Percentiles rank a stretch among this genome's conserved stretches.
phyloP scores from a whole-genome alignment of 73 alveolate species.

The Durusdinium trenchii region DNA sequence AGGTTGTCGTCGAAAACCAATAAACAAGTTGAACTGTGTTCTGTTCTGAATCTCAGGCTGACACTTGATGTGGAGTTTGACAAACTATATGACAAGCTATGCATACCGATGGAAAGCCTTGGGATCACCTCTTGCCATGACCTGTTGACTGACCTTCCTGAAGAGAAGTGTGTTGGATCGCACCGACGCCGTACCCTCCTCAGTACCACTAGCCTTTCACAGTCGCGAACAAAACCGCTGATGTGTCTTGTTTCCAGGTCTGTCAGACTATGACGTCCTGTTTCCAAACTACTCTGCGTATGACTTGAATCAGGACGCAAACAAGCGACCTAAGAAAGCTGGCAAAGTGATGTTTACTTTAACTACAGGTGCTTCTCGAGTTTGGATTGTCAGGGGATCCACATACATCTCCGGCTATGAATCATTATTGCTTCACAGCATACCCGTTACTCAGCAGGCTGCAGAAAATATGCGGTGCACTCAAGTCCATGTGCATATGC shows the following conservation, averaged over 20 bases:
- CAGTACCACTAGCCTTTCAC: no score
- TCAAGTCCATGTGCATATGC: not conserved
- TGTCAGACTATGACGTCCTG: not conserved
- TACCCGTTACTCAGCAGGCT: slow-evolving; percentile 4
- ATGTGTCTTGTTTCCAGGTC: not conserved
- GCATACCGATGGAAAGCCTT: not conserved
- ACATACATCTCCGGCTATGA: slow-evolving; percentile 6
- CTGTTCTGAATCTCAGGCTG: not conserved
- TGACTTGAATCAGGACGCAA: slow-evolving; percentile 30
- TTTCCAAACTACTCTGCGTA: slow-evolving; percentile 28
- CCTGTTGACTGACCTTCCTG: not conserved
- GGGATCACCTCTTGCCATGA: not conserved
- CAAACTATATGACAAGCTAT: not conserved
- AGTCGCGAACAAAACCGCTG: no score
- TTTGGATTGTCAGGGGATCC: not conserved
- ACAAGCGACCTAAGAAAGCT: slow-evolving; percentile 25
- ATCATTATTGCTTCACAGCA: not conserved
- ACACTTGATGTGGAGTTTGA: not conserved
- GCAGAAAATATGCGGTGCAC: not conserved
- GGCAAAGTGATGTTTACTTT: not conserved
- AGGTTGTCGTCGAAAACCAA: not conserved
- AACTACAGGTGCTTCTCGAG: slow-evolving; percentile 21
- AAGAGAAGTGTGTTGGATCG: not conserved
- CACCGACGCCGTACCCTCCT: not conserved
- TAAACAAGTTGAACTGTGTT: not conserved